Evolutionary conservation across 768 basidiomycete genomes (phyloP).

Genomic region (Floccularia luteovirens): DNA sequence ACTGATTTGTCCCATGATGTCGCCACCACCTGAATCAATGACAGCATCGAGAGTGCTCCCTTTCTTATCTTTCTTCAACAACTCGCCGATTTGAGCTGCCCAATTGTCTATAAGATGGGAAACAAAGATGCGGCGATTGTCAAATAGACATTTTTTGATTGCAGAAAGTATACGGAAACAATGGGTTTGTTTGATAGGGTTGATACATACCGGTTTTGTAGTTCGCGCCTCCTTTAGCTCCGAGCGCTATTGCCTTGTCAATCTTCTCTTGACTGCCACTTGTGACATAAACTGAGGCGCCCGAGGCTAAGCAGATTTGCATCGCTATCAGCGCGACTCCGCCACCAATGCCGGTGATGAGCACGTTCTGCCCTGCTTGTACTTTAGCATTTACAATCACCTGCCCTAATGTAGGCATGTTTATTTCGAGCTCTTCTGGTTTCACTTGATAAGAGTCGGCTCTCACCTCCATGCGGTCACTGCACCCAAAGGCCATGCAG

Average conservation of each 20-base stretch:
- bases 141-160: too few relatives aligned
- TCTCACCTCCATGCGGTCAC: conserved; percentile 80
- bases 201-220: conserved; percentile 54
- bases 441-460: not conserved
- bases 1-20: conserved; percentile 44
- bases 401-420: conserved; percentile 36
- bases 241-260: conserved; percentile 51
- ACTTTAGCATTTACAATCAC: conserved; percentile 60
- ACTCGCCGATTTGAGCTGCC: conserved; percentile 35
- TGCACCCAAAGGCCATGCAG: conserved; percentile 73
- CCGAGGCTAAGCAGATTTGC: conserved; percentile 68
- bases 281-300: conserved; percentile 79
- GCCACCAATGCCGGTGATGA: conserved; percentile 80
- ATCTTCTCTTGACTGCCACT: conserved; percentile 69
- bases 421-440: conserved; percentile 4
- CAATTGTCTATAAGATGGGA: conserved; percentile 49
- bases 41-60: conserved; percentile 44
- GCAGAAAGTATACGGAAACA: not conserved
- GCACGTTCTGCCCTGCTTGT: conserved; percentile 56
- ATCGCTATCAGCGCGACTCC: conserved; percentile 75
- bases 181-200: not conserved
- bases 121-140: too few relatives aligned
- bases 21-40: conserved; percentile 65
- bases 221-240: conserved; percentile 70
- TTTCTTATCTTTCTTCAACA: conserved; percentile 28